Evolutionary conservation across 2,329 filamentous ascomycete genomes (phyloP).

Genomic region (Tolypocladium album): DNA sequence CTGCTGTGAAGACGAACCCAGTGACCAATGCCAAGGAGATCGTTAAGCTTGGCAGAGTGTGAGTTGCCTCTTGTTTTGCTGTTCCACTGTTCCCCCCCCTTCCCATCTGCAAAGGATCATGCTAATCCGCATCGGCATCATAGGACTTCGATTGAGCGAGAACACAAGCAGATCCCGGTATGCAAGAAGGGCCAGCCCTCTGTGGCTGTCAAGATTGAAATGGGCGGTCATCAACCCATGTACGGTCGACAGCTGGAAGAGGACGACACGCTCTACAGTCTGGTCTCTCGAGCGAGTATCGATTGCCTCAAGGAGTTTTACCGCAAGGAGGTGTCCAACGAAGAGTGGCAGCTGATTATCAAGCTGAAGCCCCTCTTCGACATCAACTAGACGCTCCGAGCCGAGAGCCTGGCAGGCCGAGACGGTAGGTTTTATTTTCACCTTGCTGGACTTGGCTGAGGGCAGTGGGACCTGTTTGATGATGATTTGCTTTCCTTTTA

Average conservation of each 20-base stretch:
- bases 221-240: conserved; percentile 79
- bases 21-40: conserved; percentile 76
- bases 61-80: conserved; percentile 33
- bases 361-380: conserved; percentile 95
- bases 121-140: conserved; percentile 13
- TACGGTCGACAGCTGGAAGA: conserved; percentile 96
- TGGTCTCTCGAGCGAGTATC: conserved; percentile 80
- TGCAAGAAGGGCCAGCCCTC: conserved; percentile 97
- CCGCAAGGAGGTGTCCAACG: conserved; percentile 72
- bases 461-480: neutral
- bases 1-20: conserved; percentile 72
- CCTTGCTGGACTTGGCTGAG: neutral
- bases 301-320: conserved; percentile 96
- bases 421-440: neutral
- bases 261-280: conserved; percentile 75
- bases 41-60: conserved; percentile 83
- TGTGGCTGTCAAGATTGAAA: conserved; percentile 95
- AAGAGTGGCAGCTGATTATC: conserved; percentile 91
- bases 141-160: conserved; percentile 92
- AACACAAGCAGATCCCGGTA: conserved; percentile 86
- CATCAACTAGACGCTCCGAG: conserved; percentile 46
- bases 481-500: neutral
- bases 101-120: conserved; percentile 3
- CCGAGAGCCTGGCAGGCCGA: neutral
- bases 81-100: neutral